Evolutionary conservation across 1,139 yeast genomes (phyloP), one percentile per base, ranked within the genome.

Genomic region (Blastobotrys arbuscula): DNA sequence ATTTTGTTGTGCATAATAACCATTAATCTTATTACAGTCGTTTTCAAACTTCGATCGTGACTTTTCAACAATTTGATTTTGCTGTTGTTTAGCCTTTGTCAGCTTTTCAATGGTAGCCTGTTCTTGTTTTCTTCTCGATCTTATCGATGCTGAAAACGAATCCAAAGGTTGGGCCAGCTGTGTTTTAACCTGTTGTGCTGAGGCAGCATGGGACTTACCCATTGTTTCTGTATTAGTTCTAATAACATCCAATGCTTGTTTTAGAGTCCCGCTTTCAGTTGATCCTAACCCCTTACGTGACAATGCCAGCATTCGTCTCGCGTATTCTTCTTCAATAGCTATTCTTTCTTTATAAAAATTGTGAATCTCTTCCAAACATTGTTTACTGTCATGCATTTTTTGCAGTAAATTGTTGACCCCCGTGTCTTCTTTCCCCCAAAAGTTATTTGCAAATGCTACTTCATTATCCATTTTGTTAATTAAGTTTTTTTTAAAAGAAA

Each of bases 391-490:
- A 56, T 73, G 72, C 67, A 78, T 72, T 51, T 77, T 73, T 51
- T 68, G 72, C 50, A 75, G 69, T 36, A 81, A 63, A 21, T 72
- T 69, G 20, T 67, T 67, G 39, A 75, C 74, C 20, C 82, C 82
- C 47, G 68, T 64, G 47, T 78, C 82, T 45, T 74, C 75, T 51
- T 69, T 69, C 45, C 77, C 77, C 78, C 82, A 78, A 63, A 78
- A 77, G 63, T 69, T 71, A 61, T 75, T 74, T 53, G 75, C 73
- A 58, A 75, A 76, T 31, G 74, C 58, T 50, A 45, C 5, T 16
- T 19, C 36, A n/a, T 19, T 43, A 24, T 43, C 47, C 47, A 97
- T 96, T 77, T 81, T 88, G 76, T 87, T 87, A 81, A 96, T 89
- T 77, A 75, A 96, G 98, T 79, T 8, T 18, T 36, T 36, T 13